These are phyloP conservation scores for Rhododendron simsii DNA, from an alignment of 148 eudicot species.

Conservation along the genomic window DNA sequence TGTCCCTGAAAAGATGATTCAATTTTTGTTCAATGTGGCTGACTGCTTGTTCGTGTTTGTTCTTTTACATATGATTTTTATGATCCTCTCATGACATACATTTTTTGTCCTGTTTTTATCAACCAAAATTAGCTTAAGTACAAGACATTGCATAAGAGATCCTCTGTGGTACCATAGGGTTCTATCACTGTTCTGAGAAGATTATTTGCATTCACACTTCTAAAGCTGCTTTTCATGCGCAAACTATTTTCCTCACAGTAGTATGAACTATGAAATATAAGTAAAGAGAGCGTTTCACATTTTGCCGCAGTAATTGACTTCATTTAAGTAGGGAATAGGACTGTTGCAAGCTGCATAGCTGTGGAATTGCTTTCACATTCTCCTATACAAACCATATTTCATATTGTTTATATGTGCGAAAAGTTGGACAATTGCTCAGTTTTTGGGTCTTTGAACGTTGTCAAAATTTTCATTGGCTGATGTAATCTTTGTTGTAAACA, in stretches of 20 bases:
- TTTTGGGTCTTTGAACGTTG: background rate
- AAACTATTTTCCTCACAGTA: background rate
- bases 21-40: background rate
- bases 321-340: background rate
- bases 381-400: background rate
- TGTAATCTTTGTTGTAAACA: constrained; percentile 24
- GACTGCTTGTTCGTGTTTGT: background rate
- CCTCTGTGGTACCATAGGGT: background rate
- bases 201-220: background rate
- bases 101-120: background rate
- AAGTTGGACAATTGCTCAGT: background rate
- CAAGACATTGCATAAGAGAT: background rate
- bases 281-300: background rate
- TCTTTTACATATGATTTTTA: background rate
- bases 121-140: background rate
- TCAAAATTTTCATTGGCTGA: background rate
- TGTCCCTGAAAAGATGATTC: background rate
- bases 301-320: background rate
- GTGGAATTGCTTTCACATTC: too few species aligned
- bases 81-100: background rate
- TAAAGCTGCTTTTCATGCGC: background rate
- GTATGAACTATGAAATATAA: background rate
- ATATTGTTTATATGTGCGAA: background rate
- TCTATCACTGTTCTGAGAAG: background rate
- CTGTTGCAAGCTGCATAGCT: background rate